Conservation (phyloP, 768 basidiomycete genomes). For the Leucosporidium yakuticum region DNA sequence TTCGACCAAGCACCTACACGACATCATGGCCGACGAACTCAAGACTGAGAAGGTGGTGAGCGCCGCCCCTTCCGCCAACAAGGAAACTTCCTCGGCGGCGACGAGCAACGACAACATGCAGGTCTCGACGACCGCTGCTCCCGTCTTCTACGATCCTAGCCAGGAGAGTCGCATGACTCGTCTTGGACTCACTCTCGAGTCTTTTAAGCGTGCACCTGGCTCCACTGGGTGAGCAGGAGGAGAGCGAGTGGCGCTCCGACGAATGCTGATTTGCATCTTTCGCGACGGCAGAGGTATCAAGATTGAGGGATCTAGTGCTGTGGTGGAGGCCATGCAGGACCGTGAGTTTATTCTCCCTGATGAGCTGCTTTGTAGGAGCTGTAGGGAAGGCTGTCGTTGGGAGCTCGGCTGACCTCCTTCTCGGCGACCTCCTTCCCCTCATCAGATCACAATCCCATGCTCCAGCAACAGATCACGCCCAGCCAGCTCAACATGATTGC, state of each 20-base stretch:
- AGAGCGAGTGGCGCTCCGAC: background rate
- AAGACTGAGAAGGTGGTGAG: no score
- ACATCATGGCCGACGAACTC: no score
- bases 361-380: no score
- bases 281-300: background rate
- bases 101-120: no score
- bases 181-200: slow-evolving; percentile 42
- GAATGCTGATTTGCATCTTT: background rate
- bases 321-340: slow-evolving; percentile 27
- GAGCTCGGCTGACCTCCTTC: no score
- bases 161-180: slow-evolving; percentile 42
- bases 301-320: slow-evolving; percentile 10
- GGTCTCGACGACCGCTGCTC: no score
- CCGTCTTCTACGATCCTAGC: slow-evolving; percentile 41
- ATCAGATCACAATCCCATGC: slow-evolving; percentile 29
- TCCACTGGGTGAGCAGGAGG: slow-evolving; percentile 32
- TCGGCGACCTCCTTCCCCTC: background rate
- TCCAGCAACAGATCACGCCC: slow-evolving; percentile 44
- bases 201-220: slow-evolving; percentile 46
- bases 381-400: no score
- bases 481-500: slow-evolving; percentile 41
- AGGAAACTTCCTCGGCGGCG: no score
- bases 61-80: no score
- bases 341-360: no score
- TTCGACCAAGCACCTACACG: no score